Percentiles rank a stretch among this genome's conserved stretches.
Conservation (phyloP, 176 grass and related monocot species). For the Oryza glaberrima region DNA sequence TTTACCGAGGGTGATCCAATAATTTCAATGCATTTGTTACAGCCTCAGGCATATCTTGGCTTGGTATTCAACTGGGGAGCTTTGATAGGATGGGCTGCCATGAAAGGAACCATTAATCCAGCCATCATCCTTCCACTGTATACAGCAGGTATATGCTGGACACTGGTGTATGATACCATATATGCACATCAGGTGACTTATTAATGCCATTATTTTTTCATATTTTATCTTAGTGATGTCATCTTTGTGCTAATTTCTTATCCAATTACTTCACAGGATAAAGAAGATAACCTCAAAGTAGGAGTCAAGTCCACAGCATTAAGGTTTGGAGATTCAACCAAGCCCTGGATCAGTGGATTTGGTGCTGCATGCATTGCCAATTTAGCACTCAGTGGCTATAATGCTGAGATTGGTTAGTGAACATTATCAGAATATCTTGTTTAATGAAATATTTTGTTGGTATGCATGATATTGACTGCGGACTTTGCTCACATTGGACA, state of each 20-base stretch:
- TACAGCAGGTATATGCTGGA: conserved; percentile 85
- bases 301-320: conserved; percentile 93
- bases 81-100: conserved; percentile 88
- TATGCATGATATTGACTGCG: conserved; percentile 27
- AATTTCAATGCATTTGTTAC: conserved; percentile 23
- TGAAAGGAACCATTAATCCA: conserved; percentile 68
- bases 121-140: conserved; percentile 74
- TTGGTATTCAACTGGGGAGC: conserved; percentile 96
- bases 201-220: not conserved
- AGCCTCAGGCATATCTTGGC: conserved; percentile 94
- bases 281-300: conserved; percentile 86
- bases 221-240: conserved; percentile 12
- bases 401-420: conserved; percentile 77
- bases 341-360: conserved; percentile 78
- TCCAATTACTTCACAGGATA: conserved; percentile 59
- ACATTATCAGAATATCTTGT: not conserved
- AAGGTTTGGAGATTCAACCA: conserved; percentile 75
- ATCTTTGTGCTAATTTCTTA: conserved; percentile 4
- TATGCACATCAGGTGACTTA: conserved; percentile 88
- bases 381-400: conserved; percentile 70
- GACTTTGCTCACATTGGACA: conserved; percentile 48
- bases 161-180: conserved; percentile 92
- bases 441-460: not conserved
- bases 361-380: conserved; percentile 60
- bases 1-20: not conserved